Evolutionary conservation across 1,284 basidiomycete genomes (phyloP), one percentile per base, ranked within the genome.

Genomic region (Sparassis latifolia): DNA sequence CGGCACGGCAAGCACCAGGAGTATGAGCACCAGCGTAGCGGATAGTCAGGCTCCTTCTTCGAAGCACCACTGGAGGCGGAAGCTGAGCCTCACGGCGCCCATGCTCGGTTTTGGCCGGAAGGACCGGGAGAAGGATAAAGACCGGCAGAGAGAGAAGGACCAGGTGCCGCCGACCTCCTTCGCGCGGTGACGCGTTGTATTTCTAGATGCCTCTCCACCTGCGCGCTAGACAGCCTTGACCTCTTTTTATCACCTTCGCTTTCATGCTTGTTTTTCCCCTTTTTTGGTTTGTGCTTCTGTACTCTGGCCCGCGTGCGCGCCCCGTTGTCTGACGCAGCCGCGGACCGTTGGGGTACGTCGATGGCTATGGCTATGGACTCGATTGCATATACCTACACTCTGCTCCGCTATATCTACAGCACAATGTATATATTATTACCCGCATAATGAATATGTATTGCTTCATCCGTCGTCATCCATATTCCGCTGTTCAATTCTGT

Each of bases 21-120:
- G 29, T 20, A 28, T 29, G 48, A 50, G 48, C 41, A 10, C 48
- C 5, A 52, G 54, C 42, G 50, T 58, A 20, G 56, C 49, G 45
- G 59, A 61, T 46, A 53, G 55, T 41, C 55, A 55, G 41, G 42
- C 49, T 37, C 41, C 46, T n/a, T 38, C 42, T 42, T 50, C 29
- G 53, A 42, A 28, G 46, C 81, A 73, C 61, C 71, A 74, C 29
- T 72, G 79, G 50, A 75, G 70, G 59, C 70, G 85, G 49, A 89
- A 89, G 70, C 64, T 89, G 67, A 89, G 86, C 63, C 68, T 89
- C 51, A 77, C 76, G 28, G 74, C 77, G 45, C 77, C 80, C 48
- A 79, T 81, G 61, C 74, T 84, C 3, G 69, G 80, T 37, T 79
- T 87, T 59, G 80, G 77, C 49, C 73, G 71, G 62, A 62, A 60